These are phyloP conservation scores for Microbotryum scabiosae DNA, from an alignment of 1,284 basidiomycete species.

Conservation along the genomic window DNA sequence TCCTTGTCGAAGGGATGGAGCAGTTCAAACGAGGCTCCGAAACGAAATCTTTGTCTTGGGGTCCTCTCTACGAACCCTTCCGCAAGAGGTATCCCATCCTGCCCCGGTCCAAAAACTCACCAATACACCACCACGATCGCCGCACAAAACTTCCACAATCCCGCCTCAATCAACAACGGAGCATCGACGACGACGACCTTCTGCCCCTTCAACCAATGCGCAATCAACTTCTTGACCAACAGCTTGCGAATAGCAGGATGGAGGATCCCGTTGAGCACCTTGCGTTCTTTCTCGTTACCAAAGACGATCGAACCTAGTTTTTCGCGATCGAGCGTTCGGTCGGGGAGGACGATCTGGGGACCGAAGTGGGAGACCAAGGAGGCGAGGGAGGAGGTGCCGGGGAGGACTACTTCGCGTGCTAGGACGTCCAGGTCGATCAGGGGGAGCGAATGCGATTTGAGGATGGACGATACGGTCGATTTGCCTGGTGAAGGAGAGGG, in stretches of 20 bases:
- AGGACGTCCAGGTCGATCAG: constrained; percentile 88
- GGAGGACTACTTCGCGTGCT: constrained; percentile 77
- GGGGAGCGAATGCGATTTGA: constrained; percentile 55
- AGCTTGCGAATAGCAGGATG: constrained; percentile 69
- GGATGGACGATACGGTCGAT: constrained; percentile 74
- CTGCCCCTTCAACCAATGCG: constrained; percentile 67
- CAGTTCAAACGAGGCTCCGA: too few relatives aligned
- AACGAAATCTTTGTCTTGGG: too few relatives aligned
- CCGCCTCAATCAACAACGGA: constrained; percentile 85
- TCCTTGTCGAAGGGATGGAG: background rate
- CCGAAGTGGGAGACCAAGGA: constrained; percentile 68
- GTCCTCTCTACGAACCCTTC: too few relatives aligned
- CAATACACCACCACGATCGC: constrained; percentile 81
- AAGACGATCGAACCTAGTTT: constrained; percentile 81
- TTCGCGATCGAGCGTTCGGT: constrained; percentile 69
- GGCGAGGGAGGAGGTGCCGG: constrained; percentile 65
- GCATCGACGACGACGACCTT: constrained; percentile 80
- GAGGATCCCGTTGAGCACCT: constrained; percentile 70
- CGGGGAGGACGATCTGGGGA: constrained; percentile 53
- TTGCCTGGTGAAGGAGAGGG: constrained; percentile 47
- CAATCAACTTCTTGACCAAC: constrained; percentile 53
- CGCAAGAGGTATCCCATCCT: background rate
- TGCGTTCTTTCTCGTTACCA: constrained; percentile 61
- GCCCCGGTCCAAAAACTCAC: constrained; percentile 44
- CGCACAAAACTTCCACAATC: constrained; percentile 76